Base-by-base conservation (phyloP, 768 basidiomycete species). In the Rubroboletus satanas region DNA sequence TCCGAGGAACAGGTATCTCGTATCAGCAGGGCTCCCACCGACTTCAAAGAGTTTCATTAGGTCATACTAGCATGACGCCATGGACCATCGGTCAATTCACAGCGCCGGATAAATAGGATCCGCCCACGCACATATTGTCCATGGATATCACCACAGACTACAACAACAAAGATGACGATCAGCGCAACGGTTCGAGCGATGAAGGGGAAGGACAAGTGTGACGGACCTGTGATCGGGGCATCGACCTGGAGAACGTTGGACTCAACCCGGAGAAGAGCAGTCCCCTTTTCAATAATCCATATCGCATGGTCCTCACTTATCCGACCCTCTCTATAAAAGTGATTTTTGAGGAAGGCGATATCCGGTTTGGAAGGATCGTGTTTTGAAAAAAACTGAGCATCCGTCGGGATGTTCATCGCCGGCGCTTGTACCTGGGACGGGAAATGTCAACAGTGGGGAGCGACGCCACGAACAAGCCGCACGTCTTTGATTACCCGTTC, bases 401-500 rank as follows among this genome's bases (percentile, higher is more conserved):
- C 84, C 2, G 95, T 94, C 1, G 97, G 97, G 55, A 87, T 82
- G 62, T 76, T 78, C 86, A 96, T 95, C 46, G 97, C 95, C 26
- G 97, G 96, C 26, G 97, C 95, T 85, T 98, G 97, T 8, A 98
- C 94, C 94, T 97, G 67, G 10, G 5, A 35, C 18, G 26, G 31
- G 35, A 10, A 33, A 18, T 7, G 42, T 58, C 41, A 62, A 37
- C 26, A 49, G 58, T 53, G 51, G 52, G 51, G 48, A 45, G 35
- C n/a, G 26, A 49, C 26, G 7, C n/a, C 26, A 42, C 2, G 54
- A 33, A 28, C 15, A 31, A 36, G 32, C 23, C 85, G 62, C 62
- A 96, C 94, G 76, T 98, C 96, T 74, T 98, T 98, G 66, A 98
- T 84, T 44, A 97, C 92, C 62, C 96, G 83, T 73, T 98, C 95